These are phyloP conservation scores for Syzygium oleosum DNA, from an alignment of 345 rosid species.

Conservation along the genomic window DNA sequence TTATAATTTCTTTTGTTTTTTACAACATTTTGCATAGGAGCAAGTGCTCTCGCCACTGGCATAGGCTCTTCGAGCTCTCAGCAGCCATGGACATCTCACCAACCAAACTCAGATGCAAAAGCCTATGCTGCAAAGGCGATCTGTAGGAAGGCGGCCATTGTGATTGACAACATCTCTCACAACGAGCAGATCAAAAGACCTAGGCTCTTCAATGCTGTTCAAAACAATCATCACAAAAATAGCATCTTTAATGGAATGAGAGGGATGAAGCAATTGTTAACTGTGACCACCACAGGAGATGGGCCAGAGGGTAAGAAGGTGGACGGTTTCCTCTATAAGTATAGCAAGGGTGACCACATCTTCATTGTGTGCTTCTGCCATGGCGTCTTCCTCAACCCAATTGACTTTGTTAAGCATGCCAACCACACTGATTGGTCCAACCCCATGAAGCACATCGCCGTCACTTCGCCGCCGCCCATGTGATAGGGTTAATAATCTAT, in stretches of 20 bases:
- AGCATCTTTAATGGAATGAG: neutral
- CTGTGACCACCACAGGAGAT: slow-evolving; percentile 37
- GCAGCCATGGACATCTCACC: neutral
- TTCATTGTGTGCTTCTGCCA: slow-evolving; percentile 7
- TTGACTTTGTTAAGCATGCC: slow-evolving; percentile 3
- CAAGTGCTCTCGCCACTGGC: neutral
- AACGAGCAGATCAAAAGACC: neutral
- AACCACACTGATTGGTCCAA: neutral
- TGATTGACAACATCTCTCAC: neutral
- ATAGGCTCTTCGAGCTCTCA: neutral
- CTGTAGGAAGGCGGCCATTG: neutral
- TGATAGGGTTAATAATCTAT: no score
- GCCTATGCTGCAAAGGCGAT: neutral
- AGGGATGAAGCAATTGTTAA: slow-evolving; percentile 40
- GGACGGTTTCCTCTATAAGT: slow-evolving; percentile 5
- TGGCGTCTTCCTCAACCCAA: neutral
- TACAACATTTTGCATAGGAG: neutral
- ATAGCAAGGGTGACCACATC: neutral
- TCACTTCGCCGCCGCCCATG: neutral
- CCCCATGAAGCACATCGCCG: slow-evolving; percentile 4
- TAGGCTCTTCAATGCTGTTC: neutral
- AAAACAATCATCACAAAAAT: neutral
- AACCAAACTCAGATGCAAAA: neutral
- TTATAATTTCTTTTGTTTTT: neutral
- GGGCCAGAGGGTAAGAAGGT: neutral